Conservation (phyloP, 2,329 filamentous ascomycete genomes). For the Davidsoniella virescens region DNA sequence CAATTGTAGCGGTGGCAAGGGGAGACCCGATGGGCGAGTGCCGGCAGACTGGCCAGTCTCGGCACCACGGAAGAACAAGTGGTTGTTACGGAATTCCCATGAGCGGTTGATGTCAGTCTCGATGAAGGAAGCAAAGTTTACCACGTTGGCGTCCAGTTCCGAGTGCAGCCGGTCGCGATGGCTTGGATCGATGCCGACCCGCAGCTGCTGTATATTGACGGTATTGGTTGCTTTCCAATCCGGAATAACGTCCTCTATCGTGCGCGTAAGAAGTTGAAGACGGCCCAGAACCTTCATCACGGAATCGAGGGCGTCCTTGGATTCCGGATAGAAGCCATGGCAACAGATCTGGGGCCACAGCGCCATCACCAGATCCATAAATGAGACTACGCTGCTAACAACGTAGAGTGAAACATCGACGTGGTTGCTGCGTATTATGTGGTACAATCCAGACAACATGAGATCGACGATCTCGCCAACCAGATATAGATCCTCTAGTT, state of each 20-base stretch:
- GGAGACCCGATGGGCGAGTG: slow-evolving; percentile 2
- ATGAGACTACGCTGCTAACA: not conserved
- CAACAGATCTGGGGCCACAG: slow-evolving; percentile 2
- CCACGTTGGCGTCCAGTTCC: slow-evolving; percentile 20
- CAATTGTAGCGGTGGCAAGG: not conserved
- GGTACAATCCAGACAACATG: slow-evolving; percentile 5
- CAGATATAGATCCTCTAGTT: not conserved
- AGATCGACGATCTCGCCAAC: not conserved
- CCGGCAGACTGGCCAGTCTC: slow-evolving; percentile 3
- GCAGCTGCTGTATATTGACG: not conserved
- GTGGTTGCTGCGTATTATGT: slow-evolving; percentile 1
- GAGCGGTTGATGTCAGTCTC: slow-evolving; percentile 17
- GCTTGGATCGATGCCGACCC: slow-evolving; percentile 19
- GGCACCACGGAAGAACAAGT: slow-evolving; percentile 14
- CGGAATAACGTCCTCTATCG: not conserved
- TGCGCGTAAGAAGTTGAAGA: not conserved
- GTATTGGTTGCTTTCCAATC: not conserved
- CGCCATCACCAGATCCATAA: not conserved
- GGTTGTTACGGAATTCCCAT: slow-evolving; percentile 14
- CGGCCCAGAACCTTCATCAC: not conserved
- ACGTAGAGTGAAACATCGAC: slow-evolving; percentile 3
- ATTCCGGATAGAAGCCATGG: slow-evolving; percentile 1
- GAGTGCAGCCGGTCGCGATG: slow-evolving; percentile 24
- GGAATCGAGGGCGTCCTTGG: not conserved
- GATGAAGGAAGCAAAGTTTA: slow-evolving; percentile 20